Evolutionary conservation across 108 stramenopile species (phyloP).

Genomic region (Epipyxis sp.): DNA sequence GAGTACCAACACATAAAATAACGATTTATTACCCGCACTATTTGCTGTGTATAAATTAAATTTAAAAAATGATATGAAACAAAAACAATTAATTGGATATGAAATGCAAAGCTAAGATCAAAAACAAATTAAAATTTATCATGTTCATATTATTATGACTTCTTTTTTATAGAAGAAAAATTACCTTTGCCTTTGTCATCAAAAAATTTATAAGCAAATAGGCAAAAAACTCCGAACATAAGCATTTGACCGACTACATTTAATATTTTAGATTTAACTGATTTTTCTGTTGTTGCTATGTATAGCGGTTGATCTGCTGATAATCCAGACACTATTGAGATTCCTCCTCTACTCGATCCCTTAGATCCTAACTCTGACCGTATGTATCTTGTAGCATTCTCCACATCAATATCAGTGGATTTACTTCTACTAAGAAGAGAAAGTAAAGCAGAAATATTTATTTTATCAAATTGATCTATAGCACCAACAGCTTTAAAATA

Average conservation of each 20-base stretch:
- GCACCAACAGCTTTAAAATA: conserved; percentile 43
- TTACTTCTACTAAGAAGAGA: neutral
- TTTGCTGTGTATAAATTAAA: neutral
- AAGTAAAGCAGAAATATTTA: conserved; percentile 25
- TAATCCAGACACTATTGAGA: neutral
- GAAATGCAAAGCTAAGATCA: no score
- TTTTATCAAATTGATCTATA: conserved; percentile 34
- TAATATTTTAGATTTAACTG: neutral
- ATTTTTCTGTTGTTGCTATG: neutral
- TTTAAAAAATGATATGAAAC: neutral
- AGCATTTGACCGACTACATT: neutral
- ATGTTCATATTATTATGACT: no score
- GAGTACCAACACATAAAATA: neutral
- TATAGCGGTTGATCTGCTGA: conserved; percentile 24
- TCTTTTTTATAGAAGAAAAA: no score
- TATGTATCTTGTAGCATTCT: conserved; percentile 6
- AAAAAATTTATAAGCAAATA: no score
- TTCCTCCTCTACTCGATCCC: conserved; percentile 4
- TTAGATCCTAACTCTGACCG: conserved; percentile 21
- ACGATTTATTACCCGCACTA: neutral
- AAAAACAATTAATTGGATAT: no score
- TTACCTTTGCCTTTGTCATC: no score
- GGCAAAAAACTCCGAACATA: no score
- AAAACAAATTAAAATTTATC: no score
- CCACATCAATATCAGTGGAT: neutral